Percentiles rank a stretch among this genome's conserved stretches.
Conservation (phyloP, 225 moss, liverwort and hornwort species). For the Sphagnum contortum region DNA sequence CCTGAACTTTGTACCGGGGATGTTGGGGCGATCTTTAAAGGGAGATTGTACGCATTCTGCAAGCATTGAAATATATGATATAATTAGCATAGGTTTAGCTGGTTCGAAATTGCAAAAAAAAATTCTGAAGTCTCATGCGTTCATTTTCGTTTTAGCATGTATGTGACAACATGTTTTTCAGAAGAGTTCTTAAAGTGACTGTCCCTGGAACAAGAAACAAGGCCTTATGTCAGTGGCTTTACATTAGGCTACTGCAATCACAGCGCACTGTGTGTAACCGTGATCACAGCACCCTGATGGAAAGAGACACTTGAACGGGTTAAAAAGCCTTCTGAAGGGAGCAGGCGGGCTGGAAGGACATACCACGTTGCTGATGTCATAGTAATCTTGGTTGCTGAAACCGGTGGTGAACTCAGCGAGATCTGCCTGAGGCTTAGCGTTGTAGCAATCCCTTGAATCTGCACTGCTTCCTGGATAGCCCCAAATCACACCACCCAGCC, state of each 20-base stretch:
- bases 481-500: slow-evolving; percentile 15
- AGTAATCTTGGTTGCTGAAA: neutral
- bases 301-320: neutral
- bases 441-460: neutral
- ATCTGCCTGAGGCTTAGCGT: slow-evolving; percentile 15
- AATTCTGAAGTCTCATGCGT: neutral
- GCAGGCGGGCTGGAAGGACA: neutral
- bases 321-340: no score
- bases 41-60: slow-evolving; percentile 20
- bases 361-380: slow-evolving; percentile 23
- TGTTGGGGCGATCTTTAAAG: slow-evolving; percentile 9
- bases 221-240: neutral
- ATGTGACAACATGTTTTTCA: neutral
- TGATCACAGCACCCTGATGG: neutral
- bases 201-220: neutral
- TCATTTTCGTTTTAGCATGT: neutral
- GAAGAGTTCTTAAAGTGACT: neutral
- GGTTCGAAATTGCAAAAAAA: no score
- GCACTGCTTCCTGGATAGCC: slow-evolving; percentile 3
- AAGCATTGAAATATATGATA: neutral
- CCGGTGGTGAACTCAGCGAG: slow-evolving; percentile 8
- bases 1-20: neutral
- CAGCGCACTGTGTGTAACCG: neutral
- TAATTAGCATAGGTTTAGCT: neutral
- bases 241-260: neutral